These are phyloP conservation scores for Curvularia verruculosa DNA, from an alignment of 2,329 filamentous ascomycete species.

Conservation along the genomic window DNA sequence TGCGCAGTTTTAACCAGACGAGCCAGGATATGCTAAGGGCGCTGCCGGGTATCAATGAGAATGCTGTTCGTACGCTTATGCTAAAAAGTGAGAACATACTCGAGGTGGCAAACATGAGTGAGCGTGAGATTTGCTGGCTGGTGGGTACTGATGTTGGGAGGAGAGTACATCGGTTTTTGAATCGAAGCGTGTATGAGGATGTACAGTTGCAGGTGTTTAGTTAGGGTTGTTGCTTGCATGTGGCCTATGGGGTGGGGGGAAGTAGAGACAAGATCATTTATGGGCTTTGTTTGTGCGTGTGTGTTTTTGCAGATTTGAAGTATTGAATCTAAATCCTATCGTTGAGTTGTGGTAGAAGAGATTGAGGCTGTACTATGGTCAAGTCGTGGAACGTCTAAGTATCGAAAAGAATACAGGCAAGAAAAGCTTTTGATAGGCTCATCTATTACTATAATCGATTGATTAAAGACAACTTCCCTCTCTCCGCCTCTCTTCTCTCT, in stretches of 20 bases:
- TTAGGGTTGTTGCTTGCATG: conserved; percentile 4
- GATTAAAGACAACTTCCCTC: not conserved
- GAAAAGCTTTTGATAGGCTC: not conserved
- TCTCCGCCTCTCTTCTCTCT: not conserved
- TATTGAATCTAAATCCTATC: not conserved
- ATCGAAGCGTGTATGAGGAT: conserved; percentile 59
- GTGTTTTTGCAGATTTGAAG: too few species aligned
- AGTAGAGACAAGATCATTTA: not conserved
- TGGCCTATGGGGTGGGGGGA: too few species aligned
- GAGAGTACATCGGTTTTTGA: conserved; percentile 83
- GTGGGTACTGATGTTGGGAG: conserved; percentile 79
- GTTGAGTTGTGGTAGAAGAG: not conserved
- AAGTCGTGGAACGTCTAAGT: not conserved
- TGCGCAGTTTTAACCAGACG: conserved; percentile 78
- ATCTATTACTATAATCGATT: not conserved
- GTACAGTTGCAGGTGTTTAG: conserved; percentile 31
- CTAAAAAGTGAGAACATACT: conserved; percentile 75
- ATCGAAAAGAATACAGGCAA: not conserved
- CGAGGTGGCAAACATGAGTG: conserved; percentile 86
- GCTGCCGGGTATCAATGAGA: conserved; percentile 78
- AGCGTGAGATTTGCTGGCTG: conserved; percentile 71
- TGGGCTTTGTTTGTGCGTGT: too few species aligned
- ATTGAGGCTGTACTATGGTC: not conserved
- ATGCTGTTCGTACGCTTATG: conserved; percentile 75
- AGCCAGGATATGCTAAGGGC: conserved; percentile 89